These are phyloP conservation scores for Neofusicoccum ribis DNA, from an alignment of 2,329 filamentous ascomycete species.

Conservation along the genomic window DNA sequence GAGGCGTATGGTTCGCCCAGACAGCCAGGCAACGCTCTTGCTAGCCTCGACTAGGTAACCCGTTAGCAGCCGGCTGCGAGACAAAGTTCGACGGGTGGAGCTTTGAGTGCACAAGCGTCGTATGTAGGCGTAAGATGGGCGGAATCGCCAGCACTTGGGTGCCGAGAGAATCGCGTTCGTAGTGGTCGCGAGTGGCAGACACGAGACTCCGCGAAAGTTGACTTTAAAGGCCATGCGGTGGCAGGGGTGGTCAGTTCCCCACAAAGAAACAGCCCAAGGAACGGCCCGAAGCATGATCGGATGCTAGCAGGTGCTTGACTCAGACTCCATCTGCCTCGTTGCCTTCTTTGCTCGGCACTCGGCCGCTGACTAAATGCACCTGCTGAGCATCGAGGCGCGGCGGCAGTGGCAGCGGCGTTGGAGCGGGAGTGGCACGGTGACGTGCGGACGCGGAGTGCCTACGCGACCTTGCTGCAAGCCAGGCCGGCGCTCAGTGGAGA, in stretches of 20 bases:
- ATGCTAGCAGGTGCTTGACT: background rate
- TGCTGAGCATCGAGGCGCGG: background rate
- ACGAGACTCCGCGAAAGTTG: background rate
- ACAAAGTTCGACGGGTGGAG: background rate
- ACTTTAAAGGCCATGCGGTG: too few species aligned
- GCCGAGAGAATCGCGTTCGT: background rate
- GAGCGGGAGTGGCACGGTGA: too few species aligned
- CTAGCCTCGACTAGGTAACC: conserved; percentile 2
- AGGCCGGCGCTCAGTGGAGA: background rate
- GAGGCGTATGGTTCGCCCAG: background rate
- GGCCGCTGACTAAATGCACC: too few species aligned
- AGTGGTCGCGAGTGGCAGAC: background rate
- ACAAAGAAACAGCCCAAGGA: background rate
- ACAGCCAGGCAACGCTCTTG: background rate
- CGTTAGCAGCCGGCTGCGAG: background rate
- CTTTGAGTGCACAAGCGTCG: background rate
- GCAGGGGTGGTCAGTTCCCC: background rate
- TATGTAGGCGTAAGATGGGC: too few species aligned
- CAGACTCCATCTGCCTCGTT: background rate
- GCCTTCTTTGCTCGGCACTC: background rate
- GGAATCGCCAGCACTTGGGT: background rate
- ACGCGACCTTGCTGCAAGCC: background rate
- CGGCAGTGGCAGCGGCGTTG: too few species aligned
- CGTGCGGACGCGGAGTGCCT: background rate
- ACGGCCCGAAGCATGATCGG: background rate